A percentile compares a stretch with the other conserved stretches of the same genome.
phyloP scores from a whole-genome alignment of 1,284 basidiomycete genomes.

The Cutaneotrichosporon sp. region DNA sequence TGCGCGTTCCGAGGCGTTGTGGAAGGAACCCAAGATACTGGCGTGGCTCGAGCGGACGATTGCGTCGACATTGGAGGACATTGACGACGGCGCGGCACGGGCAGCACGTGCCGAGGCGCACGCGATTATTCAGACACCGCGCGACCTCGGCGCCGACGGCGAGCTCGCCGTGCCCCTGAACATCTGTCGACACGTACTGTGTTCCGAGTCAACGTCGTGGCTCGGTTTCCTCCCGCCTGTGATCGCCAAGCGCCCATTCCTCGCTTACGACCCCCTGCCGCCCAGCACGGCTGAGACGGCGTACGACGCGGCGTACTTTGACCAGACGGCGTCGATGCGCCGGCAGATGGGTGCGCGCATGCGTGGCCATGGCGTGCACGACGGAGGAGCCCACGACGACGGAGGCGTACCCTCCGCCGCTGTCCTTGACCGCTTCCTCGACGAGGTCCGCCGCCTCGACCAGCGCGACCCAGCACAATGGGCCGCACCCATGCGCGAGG shows the following conservation, averaged over 20 bases:
- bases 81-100: slow-evolving; percentile 26
- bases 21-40: slow-evolving; percentile 66
- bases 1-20: slow-evolving; percentile 65
- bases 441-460: slow-evolving; percentile 12
- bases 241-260: slow-evolving; percentile 49
- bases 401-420: background rate
- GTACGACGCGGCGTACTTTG: slow-evolving; percentile 70
- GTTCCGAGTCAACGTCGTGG: slow-evolving; percentile 58
- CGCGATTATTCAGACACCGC: slow-evolving; percentile 47
- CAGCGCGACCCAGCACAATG: slow-evolving; percentile 11
- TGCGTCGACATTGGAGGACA: slow-evolving; percentile 16
- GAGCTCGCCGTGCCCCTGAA: slow-evolving; percentile 40
- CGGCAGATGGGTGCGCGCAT: slow-evolving; percentile 13
- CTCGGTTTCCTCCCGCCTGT: slow-evolving; percentile 65
- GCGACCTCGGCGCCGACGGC: slow-evolving; percentile 26
- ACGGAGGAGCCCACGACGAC: slow-evolving; percentile 1
- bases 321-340: slow-evolving; percentile 7
- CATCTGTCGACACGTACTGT: slow-evolving; percentile 68
- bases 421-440: slow-evolving; percentile 16
- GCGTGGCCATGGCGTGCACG: slow-evolving; percentile 3
- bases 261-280: slow-evolving; percentile 76
- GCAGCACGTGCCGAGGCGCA: slow-evolving; percentile 30
- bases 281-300: slow-evolving; percentile 56
- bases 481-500: slow-evolving; percentile 11
- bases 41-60: slow-evolving; percentile 63